Evolutionary conservation across 768 basidiomycete species (phyloP).

Genomic region (Amanita polypyramis): DNA sequence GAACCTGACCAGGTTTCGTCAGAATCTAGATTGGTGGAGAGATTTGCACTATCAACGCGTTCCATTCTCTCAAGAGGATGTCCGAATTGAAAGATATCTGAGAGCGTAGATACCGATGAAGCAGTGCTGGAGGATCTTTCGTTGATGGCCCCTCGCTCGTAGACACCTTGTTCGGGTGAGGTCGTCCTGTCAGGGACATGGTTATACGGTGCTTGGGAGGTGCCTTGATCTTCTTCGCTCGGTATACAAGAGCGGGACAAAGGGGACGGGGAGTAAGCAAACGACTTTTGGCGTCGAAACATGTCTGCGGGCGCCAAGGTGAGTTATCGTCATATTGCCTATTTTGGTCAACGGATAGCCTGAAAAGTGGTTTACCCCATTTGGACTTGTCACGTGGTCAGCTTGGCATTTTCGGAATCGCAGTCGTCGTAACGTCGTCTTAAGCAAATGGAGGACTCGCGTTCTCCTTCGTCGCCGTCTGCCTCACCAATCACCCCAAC

Average conservation of each 20-base stretch:
- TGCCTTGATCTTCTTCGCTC: slow-evolving; percentile 4
- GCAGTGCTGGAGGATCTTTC: slow-evolving; percentile 13
- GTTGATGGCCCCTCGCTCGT: no score
- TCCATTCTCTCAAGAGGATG: slow-evolving; percentile 26
- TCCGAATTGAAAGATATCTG: slow-evolving; percentile 20
- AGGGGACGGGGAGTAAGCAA: not conserved
- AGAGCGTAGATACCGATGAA: slow-evolving; percentile 23
- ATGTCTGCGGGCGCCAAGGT: no score
- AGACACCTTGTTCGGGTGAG: not conserved
- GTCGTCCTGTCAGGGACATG: not conserved
- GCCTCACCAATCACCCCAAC: slow-evolving; percentile 2
- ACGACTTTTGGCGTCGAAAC: not conserved
- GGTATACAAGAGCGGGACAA: not conserved
- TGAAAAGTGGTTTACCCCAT: not conserved
- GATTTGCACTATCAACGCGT: slow-evolving; percentile 16
- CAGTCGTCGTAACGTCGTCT: not conserved
- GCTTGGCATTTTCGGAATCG: not conserved
- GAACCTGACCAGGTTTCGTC: slow-evolving; percentile 11
- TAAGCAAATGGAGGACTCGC: slow-evolving; percentile 8
- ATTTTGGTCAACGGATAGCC: slow-evolving; percentile 1
- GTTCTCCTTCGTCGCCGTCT: slow-evolving; percentile 5
- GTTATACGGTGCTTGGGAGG: not conserved
- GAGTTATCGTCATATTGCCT: not conserved
- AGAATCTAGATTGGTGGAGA: slow-evolving; percentile 6
- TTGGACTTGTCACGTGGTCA: not conserved